A percentile compares a stretch with the other conserved stretches of the same genome.
Conservation (phyloP, 257 asterid genomes). For the Nicotiana noctiflora region DNA sequence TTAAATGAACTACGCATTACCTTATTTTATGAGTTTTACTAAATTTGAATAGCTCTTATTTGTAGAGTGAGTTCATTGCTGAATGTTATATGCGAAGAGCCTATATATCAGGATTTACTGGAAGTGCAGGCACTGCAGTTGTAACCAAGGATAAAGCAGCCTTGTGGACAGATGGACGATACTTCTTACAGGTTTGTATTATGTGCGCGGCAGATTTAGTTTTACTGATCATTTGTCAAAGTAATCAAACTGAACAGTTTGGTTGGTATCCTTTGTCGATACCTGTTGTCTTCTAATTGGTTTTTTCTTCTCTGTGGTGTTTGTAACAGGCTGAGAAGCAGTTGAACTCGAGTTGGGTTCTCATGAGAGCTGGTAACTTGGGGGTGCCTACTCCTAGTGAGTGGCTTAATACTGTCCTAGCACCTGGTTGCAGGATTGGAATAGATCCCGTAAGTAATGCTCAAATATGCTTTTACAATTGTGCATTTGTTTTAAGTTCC, state of each 20-base stretch:
- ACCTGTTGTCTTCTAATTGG: conserved; percentile 5
- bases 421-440: conserved; percentile 89
- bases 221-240: conserved; percentile 6
- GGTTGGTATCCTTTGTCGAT: neutral
- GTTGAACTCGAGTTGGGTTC: conserved; percentile 74
- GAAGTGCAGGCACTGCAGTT: conserved; percentile 97
- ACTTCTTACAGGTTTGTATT: conserved; percentile 77
- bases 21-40: conserved; percentile 6
- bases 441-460: conserved; percentile 89
- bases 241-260: neutral
- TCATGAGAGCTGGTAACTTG: conserved; percentile 84
- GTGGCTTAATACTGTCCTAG: conserved; percentile 76
- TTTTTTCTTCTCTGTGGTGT: neutral
- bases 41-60: conserved; percentile 9
- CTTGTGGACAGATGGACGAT: conserved; percentile 96
- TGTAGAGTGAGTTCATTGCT: conserved; percentile 92
- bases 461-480: conserved; percentile 16
- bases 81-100: conserved; percentile 89
- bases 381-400: conserved; percentile 83
- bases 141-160: conserved; percentile 96
- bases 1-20: neutral
- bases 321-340: conserved; percentile 79
- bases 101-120: conserved; percentile 89
- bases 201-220: neutral
- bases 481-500: neutral